Evolutionary conservation across 257 asterid species (phyloP), one percentile per base, ranked within the genome.

Genomic region (Nicotiana benthamiana): DNA sequence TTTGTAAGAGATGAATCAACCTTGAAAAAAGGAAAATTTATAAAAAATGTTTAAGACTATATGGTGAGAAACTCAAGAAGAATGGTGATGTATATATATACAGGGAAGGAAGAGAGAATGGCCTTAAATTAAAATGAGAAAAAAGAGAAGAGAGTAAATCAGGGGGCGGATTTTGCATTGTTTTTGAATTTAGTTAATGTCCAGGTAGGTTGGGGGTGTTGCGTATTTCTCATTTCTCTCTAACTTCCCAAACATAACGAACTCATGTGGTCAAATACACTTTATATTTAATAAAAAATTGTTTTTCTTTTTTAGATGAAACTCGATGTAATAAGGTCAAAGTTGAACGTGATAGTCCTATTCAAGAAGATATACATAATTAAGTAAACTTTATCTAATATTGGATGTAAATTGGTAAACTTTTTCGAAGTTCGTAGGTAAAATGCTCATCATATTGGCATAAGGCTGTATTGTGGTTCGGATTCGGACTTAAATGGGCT

Each of bases 151-250:
- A 43, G 15, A 13, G 8, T 13, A 77, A 77, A 77, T 46, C 81
- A 57, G 57, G 74, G 81, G 81, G 81, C 81, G 81, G 56, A 77
- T 32, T 77, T 77, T 77, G 81, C 32, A 36, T 77, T 30, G 59
- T 77, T 57, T 77, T 59, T 77, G 59, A 57, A 56, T 13, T 54
- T 76, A 1, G 17, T 60, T 60, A 60, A 60, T 60, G 66, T 8
- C 30, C 54, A 36, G 8, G 77, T 30, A 24, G 57, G 54, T 70
- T 72, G 20, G 57, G 57, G n/a, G 28, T 28, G 5, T 27, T 63
- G 62, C 48, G 16, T 4, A 15, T 64, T 64, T 28, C 74, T 28
- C 48, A 72, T 72, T 46, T 46, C 60, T 72, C 22, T 7, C 13
- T 11, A 46, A 46, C 77, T 72, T 43, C 0, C 77, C 27, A 43